phyloP scores from a whole-genome alignment of 2,329 filamentous ascomycete genomes.

The Dactylellina sp. region DNA sequence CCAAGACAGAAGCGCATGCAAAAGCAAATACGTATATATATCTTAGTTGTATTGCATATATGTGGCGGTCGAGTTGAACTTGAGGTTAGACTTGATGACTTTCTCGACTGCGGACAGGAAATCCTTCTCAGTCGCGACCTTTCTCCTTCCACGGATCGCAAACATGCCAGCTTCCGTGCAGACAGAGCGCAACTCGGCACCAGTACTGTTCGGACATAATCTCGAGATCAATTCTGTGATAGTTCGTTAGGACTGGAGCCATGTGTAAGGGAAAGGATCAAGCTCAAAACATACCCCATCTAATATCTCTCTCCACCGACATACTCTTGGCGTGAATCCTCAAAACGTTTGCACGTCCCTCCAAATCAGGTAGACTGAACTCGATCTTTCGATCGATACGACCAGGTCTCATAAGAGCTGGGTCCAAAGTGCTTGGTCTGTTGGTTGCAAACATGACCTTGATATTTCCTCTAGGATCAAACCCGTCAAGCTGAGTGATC shows the following conservation, averaged over 20 bases:
- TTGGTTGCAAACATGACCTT: slow-evolving; percentile 99
- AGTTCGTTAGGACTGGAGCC: slow-evolving; percentile 25
- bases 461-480: slow-evolving; percentile 96
- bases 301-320: slow-evolving; percentile 98
- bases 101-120: slow-evolving; percentile 98
- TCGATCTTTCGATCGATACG: slow-evolving; percentile 99
- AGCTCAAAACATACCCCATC: slow-evolving; percentile 71
- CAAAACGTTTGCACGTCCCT: slow-evolving; percentile 96
- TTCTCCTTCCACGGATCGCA: slow-evolving; percentile 90
- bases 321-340: slow-evolving; percentile 99
- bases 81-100: slow-evolving; percentile 98
- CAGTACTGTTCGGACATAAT: slow-evolving; percentile 95
- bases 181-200: slow-evolving; percentile 93
- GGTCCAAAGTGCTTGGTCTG: slow-evolving; percentile 92
- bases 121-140: slow-evolving; percentile 99
- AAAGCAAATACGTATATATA: slow-evolving; percentile 13
- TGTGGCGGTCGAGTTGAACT: slow-evolving; percentile 98
- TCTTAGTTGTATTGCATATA: slow-evolving; percentile 93
- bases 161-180: slow-evolving; percentile 98
- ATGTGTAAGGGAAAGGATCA: background rate
- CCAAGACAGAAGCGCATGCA: slow-evolving; percentile 23
- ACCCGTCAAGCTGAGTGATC: slow-evolving; percentile 95
- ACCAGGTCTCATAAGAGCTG: slow-evolving; percentile 95
- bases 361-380: slow-evolving; percentile 95
- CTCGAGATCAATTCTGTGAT: slow-evolving; percentile 87